Conservation (phyloP, 1,284 basidiomycete species). For the Sporisorium reilianum region DNA sequence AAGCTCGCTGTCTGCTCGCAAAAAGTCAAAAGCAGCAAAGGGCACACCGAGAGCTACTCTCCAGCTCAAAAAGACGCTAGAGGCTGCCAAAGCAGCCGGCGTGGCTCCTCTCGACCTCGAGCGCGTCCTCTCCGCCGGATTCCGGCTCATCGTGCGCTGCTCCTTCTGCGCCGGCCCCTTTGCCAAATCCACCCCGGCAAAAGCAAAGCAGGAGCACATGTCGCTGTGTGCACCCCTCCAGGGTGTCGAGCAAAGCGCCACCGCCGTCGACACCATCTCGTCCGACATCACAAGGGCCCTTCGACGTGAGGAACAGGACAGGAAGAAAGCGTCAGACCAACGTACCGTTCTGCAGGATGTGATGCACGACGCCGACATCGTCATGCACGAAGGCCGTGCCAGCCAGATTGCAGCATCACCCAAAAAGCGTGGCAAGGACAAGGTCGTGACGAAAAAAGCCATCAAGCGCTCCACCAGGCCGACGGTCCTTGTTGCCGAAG, state of each 20-base stretch:
- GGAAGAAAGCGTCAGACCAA: conserved; percentile 10
- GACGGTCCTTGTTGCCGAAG: conserved; percentile 6
- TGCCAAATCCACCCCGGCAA: conserved; percentile 26
- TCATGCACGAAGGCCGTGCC: conserved; percentile 32
- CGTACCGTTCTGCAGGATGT: conserved; percentile 37
- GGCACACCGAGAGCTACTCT: not conserved
- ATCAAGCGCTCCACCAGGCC: conserved; percentile 23
- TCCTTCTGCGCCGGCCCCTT: conserved; percentile 35
- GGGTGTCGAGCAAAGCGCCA: not conserved
- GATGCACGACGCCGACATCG: conserved; percentile 32
- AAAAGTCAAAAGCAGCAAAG: conserved; percentile 18
- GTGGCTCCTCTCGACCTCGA: conserved; percentile 21
- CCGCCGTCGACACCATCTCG: conserved; percentile 20
- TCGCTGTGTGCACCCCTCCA: conserved; percentile 29
- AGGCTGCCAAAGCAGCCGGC: conserved; percentile 18
- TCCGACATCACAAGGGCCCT: conserved; percentile 15
- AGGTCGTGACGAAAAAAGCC: conserved; percentile 28
- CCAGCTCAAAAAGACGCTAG: conserved; percentile 21
- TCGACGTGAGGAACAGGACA: conserved; percentile 11
- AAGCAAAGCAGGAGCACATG: conserved; percentile 33
- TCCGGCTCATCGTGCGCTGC: conserved; percentile 30
- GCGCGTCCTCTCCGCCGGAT: conserved; percentile 11
- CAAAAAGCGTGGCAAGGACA: conserved; percentile 36
- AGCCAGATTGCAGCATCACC: conserved; percentile 34
- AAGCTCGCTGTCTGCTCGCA: not conserved